phyloP scores from a whole-genome alignment of 176 grass and related monocot genomes.

The Hordeum marinum region DNA sequence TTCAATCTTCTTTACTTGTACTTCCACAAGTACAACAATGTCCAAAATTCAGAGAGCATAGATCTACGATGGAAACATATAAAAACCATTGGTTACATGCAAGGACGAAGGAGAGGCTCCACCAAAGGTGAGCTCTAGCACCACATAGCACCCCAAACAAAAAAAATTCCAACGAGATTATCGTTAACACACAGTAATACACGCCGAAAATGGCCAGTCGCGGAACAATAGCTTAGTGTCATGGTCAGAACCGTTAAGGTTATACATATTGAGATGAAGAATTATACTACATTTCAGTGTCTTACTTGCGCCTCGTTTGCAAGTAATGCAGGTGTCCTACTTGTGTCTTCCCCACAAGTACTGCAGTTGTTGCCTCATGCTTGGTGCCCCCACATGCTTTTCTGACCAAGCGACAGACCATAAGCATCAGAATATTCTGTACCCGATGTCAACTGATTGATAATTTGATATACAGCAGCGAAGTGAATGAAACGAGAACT shows the following conservation, averaged over 20 bases:
- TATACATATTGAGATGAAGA: background rate
- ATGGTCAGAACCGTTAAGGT: background rate
- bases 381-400: conserved; percentile 40
- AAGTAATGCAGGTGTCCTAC: conserved; percentile 28
- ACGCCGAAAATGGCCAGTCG: background rate
- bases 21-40: background rate
- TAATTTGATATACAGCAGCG: background rate
- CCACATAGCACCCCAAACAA: background rate
- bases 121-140: background rate
- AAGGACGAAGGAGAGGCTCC: background rate
- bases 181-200: background rate
- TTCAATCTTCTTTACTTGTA: background rate
- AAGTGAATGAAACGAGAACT: background rate
- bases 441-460: background rate
- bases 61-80: background rate
- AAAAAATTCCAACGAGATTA: background rate
- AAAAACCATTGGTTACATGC: background rate
- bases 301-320: conserved; percentile 34
- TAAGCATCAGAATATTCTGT: background rate
- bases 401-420: conserved; percentile 8
- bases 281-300: background rate
- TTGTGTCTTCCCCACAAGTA: conserved; percentile 36
- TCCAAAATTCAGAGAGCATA: too few species aligned
- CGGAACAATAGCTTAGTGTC: background rate
- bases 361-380: conserved; percentile 49